Percentiles rank a stretch among this genome's conserved stretches.
phyloP scores from a whole-genome alignment of 345 rosid species.

The Ceriops decandra region DNA sequence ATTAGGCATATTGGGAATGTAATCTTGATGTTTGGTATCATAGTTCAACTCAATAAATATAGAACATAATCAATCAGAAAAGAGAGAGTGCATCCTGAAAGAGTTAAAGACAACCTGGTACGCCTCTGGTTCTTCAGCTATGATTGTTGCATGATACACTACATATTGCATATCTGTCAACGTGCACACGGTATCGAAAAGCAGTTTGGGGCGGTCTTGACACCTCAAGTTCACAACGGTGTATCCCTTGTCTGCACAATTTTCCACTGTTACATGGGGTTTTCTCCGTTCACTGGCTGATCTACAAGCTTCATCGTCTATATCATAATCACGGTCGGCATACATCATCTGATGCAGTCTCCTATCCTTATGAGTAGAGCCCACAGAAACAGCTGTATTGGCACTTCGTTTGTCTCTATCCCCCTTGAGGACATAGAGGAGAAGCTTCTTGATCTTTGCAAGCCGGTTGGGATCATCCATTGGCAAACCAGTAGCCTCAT shows the following conservation, averaged over 20 bases:
- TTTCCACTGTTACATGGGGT: constrained; percentile 59
- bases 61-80: constrained; percentile 1
- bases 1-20: neutral
- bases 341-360: constrained; percentile 88
- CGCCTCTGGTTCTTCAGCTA: constrained; percentile 77
- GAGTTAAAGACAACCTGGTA: constrained; percentile 47
- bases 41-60: neutral
- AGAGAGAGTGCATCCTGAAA: constrained; percentile 1
- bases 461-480: constrained; percentile 53
- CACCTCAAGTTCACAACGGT: constrained; percentile 69
- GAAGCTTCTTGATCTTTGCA: constrained; percentile 56
- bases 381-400: constrained; percentile 61
- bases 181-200: constrained; percentile 76
- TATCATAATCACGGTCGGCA: constrained; percentile 73
- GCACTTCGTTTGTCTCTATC: constrained; percentile 59
- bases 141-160: constrained; percentile 65
- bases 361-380: constrained; percentile 67
- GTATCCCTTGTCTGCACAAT: constrained; percentile 59
- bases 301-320: constrained; percentile 27
- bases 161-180: constrained; percentile 79
- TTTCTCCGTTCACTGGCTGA: constrained; percentile 37
- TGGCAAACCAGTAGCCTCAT: constrained; percentile 48
- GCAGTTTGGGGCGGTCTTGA: constrained; percentile 66
- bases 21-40: neutral
- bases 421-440: constrained; percentile 61